Evolutionary conservation across 306 rosid species (phyloP).

Genomic region (Casuarina glauca): DNA sequence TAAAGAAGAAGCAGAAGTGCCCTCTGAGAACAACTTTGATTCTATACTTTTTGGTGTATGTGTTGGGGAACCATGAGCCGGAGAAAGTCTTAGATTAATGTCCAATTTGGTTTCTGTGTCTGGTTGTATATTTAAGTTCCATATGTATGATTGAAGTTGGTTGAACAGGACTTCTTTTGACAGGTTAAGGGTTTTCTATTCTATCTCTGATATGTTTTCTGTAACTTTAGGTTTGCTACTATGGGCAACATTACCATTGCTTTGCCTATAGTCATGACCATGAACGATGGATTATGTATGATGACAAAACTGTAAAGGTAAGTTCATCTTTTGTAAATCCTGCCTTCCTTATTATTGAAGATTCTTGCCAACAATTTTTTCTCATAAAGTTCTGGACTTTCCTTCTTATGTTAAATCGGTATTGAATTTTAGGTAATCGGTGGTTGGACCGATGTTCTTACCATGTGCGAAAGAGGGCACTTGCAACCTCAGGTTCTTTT

Average conservation of each 20-base stretch:
- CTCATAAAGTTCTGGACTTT: constrained; percentile 11
- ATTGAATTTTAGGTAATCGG: constrained; percentile 71
- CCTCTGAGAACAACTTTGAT: background rate
- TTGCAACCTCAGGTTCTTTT: constrained; percentile 97
- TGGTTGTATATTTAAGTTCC: background rate
- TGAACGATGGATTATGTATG: constrained; percentile 85
- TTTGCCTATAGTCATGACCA: constrained; percentile 85
- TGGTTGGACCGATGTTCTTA: constrained; percentile 80
- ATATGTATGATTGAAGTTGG: background rate
- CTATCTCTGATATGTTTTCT: constrained; percentile 22
- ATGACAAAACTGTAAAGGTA: constrained; percentile 94
- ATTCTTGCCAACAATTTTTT: no score
- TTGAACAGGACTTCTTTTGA: constrained; percentile 2
- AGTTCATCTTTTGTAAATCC: constrained; percentile 25
- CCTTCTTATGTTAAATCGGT: constrained; percentile 21
- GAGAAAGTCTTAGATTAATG: background rate
- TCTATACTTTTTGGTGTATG: background rate
- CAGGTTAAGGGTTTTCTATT: background rate
- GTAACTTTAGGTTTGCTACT: constrained; percentile 83
- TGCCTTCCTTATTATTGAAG: background rate
- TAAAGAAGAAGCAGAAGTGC: background rate
- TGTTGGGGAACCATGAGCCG: background rate
- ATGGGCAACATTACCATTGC: constrained; percentile 98
- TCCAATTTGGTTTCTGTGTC: background rate
- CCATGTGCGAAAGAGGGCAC: constrained; percentile 89